These are phyloP conservation scores for Yamadazyma oceani DNA, from an alignment of 1,139 yeast species.

Conservation along the genomic window DNA sequence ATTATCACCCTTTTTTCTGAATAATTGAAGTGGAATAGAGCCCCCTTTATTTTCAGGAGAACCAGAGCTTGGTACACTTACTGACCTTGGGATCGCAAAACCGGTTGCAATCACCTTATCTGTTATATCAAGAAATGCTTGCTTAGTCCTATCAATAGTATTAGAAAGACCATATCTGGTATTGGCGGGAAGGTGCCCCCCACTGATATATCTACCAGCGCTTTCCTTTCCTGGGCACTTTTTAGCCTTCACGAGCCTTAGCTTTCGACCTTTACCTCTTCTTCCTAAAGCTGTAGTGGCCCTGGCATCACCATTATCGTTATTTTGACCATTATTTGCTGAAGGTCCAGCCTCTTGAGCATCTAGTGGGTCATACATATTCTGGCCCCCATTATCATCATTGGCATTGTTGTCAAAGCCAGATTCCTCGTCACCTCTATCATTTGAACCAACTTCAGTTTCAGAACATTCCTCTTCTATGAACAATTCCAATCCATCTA, in stretches of 20 bases:
- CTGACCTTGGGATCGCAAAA: constrained; percentile 57
- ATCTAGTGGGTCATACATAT: too few species aligned
- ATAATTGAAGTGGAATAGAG: background rate
- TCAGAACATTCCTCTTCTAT: constrained; percentile 34
- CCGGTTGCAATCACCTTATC: constrained; percentile 62
- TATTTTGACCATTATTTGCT: background rate
- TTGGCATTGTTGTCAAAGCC: constrained; percentile 10
- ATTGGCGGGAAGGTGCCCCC: too few species aligned
- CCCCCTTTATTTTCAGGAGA: constrained; percentile 4
- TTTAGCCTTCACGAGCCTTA: too few species aligned
- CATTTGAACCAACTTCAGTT: constrained; percentile 14
- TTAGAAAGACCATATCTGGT: constrained; percentile 4
- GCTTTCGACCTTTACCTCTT: background rate
- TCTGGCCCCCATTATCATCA: constrained; percentile 5
- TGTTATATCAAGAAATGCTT: constrained; percentile 44
- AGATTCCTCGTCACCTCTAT: constrained; percentile 6
- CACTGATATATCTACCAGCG: constrained; percentile 7
- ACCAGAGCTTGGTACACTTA: constrained; percentile 31
- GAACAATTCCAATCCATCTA: constrained; percentile 44
- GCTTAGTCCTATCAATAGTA: constrained; percentile 30
- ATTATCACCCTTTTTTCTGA: background rate
- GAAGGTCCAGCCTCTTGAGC: too few species aligned
- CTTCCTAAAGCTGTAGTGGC: background rate
- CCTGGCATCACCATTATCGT: constrained; percentile 2
- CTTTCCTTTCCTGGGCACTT: constrained; percentile 5